Conservation (phyloP, 495 filamentous ascomycete genomes). For the Podospora australis region DNA sequence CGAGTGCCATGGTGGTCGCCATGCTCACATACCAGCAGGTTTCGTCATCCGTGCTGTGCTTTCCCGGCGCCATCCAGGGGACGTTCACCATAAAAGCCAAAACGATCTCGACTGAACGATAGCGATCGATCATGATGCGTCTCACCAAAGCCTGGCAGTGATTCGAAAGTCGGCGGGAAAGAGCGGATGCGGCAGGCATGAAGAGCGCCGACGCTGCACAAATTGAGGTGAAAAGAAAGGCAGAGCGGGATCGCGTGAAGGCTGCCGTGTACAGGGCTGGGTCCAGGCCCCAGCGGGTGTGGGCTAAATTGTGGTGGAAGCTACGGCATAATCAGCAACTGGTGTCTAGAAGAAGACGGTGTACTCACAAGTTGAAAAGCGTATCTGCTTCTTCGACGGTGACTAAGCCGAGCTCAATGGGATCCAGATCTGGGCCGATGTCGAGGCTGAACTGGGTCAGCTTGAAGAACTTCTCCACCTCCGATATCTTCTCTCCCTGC, state of each 20-base stretch:
- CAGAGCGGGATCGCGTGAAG: constrained; percentile 60
- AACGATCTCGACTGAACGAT: constrained; percentile 65
- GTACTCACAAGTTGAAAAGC: constrained; percentile 56
- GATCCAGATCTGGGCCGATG: constrained; percentile 56
- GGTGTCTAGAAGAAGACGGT: neutral
- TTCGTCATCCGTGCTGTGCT: constrained; percentile 62
- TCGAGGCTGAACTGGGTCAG: constrained; percentile 55
- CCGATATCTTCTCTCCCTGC: constrained; percentile 24
- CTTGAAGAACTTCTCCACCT: constrained; percentile 52
- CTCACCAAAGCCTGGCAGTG: constrained; percentile 60
- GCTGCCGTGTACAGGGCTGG: constrained; percentile 54
- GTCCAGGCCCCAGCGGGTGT: constrained; percentile 69
- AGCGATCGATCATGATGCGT: constrained; percentile 50
- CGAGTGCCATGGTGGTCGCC: constrained; percentile 61
- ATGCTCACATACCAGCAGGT: constrained; percentile 65
- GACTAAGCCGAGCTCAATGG: constrained; percentile 59
- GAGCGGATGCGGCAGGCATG: constrained; percentile 51
- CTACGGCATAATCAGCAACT: constrained; percentile 26
- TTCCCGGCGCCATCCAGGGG: constrained; percentile 67
- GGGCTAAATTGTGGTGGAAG: constrained; percentile 63
- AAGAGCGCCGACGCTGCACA: constrained; percentile 59
- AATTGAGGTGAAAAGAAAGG: constrained; percentile 66
- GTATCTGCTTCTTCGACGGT: constrained; percentile 55
- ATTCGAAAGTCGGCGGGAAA: constrained; percentile 56
- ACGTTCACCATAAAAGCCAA: constrained; percentile 72